These are phyloP conservation scores for Naumovozyma castellii DNA, from an alignment of 805 yeast species.

Conservation along the genomic window DNA sequence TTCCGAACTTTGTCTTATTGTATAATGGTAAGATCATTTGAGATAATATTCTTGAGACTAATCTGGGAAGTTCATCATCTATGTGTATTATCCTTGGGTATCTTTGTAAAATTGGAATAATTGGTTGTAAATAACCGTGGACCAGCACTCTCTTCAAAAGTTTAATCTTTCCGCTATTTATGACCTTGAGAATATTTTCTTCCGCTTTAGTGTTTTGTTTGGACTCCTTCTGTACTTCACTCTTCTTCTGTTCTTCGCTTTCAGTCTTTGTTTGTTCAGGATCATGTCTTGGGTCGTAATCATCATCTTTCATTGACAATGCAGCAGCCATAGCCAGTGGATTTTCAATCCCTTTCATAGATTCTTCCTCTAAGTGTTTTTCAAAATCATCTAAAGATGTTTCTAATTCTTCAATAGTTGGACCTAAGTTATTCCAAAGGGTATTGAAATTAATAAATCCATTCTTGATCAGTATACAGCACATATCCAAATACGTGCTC, in stretches of 20 bases:
- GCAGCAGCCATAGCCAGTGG: slow-evolving; percentile 89
- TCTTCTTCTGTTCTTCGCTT: neutral
- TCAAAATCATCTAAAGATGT: slow-evolving; percentile 38
- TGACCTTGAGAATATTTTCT: slow-evolving; percentile 15
- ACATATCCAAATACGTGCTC: slow-evolving; percentile 34
- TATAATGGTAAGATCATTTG: slow-evolving; percentile 40
- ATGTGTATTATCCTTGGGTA: slow-evolving; percentile 54
- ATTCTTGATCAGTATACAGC: slow-evolving; percentile 53
- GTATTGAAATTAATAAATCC: slow-evolving; percentile 58
- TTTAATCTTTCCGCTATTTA: slow-evolving; percentile 31
- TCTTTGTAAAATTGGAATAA: slow-evolving; percentile 46
- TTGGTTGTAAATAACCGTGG: slow-evolving; percentile 54
- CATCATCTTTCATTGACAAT: slow-evolving; percentile 56
- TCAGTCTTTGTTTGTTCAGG: neutral
- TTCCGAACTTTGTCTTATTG: neutral
- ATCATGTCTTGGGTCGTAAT: slow-evolving; percentile 22
- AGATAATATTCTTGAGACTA: slow-evolving; percentile 43
- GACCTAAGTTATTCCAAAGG: slow-evolving; percentile 47
- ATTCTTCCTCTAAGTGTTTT: slow-evolving; percentile 42
- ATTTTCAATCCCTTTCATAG: slow-evolving; percentile 55
- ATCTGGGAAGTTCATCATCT: slow-evolving; percentile 39
- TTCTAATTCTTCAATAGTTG: slow-evolving; percentile 40
- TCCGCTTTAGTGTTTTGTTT: slow-evolving; percentile 5
- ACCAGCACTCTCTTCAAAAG: slow-evolving; percentile 46
- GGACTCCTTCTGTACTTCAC: slow-evolving; percentile 14